Percentiles rank a stretch among this genome's conserved stretches.
These are phyloP conservation scores for Microbotryum scabiosae DNA, from an alignment of 1,284 basidiomycete genomes.

Conservation along the genomic window DNA sequence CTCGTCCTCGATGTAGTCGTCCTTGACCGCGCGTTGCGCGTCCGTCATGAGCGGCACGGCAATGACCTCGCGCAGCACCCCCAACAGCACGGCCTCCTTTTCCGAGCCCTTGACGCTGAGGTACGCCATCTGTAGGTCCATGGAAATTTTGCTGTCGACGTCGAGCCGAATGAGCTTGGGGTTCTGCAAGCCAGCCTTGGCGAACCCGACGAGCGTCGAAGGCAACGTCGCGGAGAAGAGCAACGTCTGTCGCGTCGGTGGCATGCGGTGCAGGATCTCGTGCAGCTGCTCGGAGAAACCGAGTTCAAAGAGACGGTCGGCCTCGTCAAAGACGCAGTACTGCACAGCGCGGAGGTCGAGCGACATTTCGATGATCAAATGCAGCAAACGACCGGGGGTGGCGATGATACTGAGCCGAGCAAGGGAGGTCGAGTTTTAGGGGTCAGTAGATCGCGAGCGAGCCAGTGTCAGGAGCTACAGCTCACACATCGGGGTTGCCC, in stretches of 20 bases:
- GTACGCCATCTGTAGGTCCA: conserved; percentile 88
- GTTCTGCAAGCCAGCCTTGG: conserved; percentile 87
- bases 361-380: conserved; percentile 94
- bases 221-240: conserved; percentile 95
- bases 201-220: conserved; percentile 92
- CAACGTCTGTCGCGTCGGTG: conserved; percentile 76
- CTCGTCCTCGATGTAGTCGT: conserved; percentile 33
- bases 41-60: conserved; percentile 38
- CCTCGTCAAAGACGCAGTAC: conserved; percentile 95
- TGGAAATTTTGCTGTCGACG: conserved; percentile 89
- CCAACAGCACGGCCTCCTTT: conserved; percentile 85
- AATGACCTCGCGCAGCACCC: conserved; percentile 79
- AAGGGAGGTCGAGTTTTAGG: background rate
- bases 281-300: conserved; percentile 87
- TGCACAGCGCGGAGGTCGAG: conserved; percentile 80
- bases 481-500: conserved; percentile 87
- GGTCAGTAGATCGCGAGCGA: background rate
- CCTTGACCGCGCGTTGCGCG: conserved; percentile 36
- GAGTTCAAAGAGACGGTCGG: conserved; percentile 87
- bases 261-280: conserved; percentile 83
- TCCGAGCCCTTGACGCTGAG: conserved; percentile 86
- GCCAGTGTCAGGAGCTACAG: conserved; percentile 27
- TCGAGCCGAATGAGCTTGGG: conserved; percentile 92
- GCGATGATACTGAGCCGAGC: conserved; percentile 67
- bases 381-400: conserved; percentile 91